Conservation (phyloP, 108 stramenopile species). For the Nitzschia sp. region DNA sequence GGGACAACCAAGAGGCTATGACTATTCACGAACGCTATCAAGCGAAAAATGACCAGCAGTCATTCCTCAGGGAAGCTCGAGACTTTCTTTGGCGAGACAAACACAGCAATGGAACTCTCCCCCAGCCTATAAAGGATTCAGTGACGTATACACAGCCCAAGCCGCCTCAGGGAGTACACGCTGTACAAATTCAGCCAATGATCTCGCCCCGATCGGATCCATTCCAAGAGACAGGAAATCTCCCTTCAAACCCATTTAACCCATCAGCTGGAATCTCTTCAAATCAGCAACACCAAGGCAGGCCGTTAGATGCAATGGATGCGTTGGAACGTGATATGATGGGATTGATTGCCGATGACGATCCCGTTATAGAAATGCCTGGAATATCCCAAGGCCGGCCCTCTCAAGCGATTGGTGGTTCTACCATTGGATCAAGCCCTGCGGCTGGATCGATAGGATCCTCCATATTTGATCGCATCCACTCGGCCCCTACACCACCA, state of each 20-base stretch:
- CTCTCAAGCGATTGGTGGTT: conserved; percentile 5
- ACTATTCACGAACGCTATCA: conserved; percentile 70
- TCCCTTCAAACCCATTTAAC: conserved; percentile 1
- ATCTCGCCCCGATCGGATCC: neutral
- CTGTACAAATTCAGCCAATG: neutral
- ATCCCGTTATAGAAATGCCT: conserved; percentile 9
- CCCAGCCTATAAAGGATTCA: neutral
- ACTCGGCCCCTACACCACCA: neutral
- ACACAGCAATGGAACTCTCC: neutral
- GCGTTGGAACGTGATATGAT: conserved; percentile 35
- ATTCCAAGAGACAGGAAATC: neutral
- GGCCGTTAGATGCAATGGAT: conserved; percentile 24
- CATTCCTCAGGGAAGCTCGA: conserved; percentile 61
- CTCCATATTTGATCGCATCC: neutral
- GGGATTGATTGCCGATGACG: conserved; percentile 33
- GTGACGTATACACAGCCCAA: neutral
- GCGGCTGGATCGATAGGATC: neutral
- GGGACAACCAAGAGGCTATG: conserved; percentile 54
- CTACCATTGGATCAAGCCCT: conserved; percentile 10
- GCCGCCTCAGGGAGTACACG: neutral
- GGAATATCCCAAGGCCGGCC: neutral
- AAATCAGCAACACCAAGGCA: neutral
- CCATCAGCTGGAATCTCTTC: neutral
- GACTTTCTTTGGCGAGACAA: conserved; percentile 41
- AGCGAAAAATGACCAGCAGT: conserved; percentile 43